These are phyloP conservation scores for Pythium sp. DNA, from an alignment of 352 stramenopile genomes.

Conservation along the genomic window DNA sequence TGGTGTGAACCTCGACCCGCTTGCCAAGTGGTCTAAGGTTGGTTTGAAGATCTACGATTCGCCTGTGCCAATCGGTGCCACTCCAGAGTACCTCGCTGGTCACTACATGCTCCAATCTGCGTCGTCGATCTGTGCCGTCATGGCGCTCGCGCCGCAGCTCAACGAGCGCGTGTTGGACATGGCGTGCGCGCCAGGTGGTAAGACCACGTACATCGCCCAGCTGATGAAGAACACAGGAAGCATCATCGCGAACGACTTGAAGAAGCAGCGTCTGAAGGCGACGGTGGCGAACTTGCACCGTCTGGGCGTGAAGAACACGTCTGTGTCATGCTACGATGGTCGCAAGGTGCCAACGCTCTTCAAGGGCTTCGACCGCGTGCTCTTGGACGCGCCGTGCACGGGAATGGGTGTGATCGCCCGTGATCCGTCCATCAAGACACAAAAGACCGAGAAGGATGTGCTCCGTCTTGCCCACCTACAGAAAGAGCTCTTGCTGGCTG, in stretches of 20 bases:
- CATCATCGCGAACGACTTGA: conserved; percentile 99
- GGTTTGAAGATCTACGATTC: conserved; percentile 98
- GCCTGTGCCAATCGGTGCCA: conserved; percentile 98
- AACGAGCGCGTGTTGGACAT: conserved; percentile 98
- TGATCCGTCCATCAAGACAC: conserved; percentile 98
- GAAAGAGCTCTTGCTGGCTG: conserved; percentile 98
- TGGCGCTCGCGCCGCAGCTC: conserved; percentile 96
- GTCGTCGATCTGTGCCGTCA: conserved; percentile 98
- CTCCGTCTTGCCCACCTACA: conserved; percentile 94
- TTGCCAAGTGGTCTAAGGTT: conserved; percentile 99
- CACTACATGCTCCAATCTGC: conserved; percentile 99
- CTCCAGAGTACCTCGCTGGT: conserved; percentile 99
- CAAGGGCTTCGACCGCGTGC: conserved; percentile 96
- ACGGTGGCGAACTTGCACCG: conserved; percentile 99
- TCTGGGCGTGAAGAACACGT: conserved; percentile 97
- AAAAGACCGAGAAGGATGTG: conserved; percentile 93
- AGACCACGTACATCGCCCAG: conserved; percentile 99
- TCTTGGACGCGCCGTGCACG: conserved; percentile 99
- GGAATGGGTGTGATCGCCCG: conserved; percentile 97
- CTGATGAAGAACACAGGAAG: conserved; percentile 99
- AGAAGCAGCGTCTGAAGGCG: conserved; percentile 95
- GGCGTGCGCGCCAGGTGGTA: conserved; percentile 97
- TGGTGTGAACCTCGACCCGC: conserved; percentile 97
- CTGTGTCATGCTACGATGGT: conserved; percentile 97
- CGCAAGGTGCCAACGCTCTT: conserved; percentile 93